phyloP scores from a whole-genome alignment of 176 grass and related monocot species.

The Raddia guianensis region DNA sequence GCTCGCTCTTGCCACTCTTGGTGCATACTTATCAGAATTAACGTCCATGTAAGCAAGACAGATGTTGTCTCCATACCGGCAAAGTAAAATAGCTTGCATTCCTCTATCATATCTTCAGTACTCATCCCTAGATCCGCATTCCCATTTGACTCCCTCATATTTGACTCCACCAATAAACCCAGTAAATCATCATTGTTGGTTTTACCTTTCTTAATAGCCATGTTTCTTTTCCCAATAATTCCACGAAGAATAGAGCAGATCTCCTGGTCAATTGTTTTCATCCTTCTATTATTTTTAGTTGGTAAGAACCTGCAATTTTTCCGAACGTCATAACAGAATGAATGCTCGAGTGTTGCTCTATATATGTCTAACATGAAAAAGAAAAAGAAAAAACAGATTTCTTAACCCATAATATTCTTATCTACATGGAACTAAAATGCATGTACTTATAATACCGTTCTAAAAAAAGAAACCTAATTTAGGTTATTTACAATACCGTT shows the following conservation, averaged over 20 bases:
- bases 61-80: conserved; percentile 82
- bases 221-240: conserved; percentile 68
- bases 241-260: conserved; percentile 41
- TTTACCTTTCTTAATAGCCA: conserved; percentile 49
- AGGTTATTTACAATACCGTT: neutral
- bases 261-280: conserved; percentile 50
- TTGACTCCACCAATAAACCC: conserved; percentile 75
- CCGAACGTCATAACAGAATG: conserved; percentile 16
- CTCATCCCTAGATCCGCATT: conserved; percentile 53
- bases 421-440: neutral
- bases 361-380: neutral
- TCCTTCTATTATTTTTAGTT: conserved; percentile 63
- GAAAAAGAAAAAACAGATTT: neutral
- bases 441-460: neutral
- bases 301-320: conserved; percentile 60
- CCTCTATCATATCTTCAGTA: conserved; percentile 67
- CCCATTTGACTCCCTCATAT: conserved; percentile 48
- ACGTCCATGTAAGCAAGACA: conserved; percentile 84
- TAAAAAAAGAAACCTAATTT: too few species aligned
- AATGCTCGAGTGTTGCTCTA: neutral
- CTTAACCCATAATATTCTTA: neutral
- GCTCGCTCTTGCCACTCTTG: conserved; percentile 70
- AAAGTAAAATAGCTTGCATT: conserved; percentile 95
- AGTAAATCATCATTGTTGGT: conserved; percentile 55
- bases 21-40: conserved; percentile 73